phyloP scores from a whole-genome alignment of 148 eudicot genomes.

The Selenicereus undatus region DNA sequence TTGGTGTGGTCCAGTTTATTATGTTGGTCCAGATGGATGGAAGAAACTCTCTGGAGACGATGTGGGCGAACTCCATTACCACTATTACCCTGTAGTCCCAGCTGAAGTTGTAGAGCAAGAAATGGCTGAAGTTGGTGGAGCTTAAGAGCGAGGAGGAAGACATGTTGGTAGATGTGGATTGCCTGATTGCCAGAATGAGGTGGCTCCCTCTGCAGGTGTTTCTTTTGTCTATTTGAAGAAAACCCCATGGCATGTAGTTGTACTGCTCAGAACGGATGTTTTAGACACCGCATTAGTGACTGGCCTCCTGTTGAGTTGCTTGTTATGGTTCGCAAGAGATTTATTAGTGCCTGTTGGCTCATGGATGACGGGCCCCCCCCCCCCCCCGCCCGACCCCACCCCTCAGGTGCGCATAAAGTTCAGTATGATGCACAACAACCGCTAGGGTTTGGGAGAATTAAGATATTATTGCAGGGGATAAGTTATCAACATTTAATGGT shows the following conservation, averaged over 20 bases:
- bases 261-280: constrained; percentile 4
- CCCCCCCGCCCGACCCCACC: too few species aligned
- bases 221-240: not conserved
- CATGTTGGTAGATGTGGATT: not conserved
- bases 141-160: constrained; percentile 19
- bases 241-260: constrained; percentile 11
- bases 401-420: too few species aligned
- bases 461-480: too few species aligned
- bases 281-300: not conserved
- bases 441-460: too few species aligned
- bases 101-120: constrained; percentile 64
- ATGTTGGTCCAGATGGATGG: constrained; percentile 92
- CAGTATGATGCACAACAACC: too few species aligned
- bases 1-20: constrained; percentile 50
- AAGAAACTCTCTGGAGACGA: constrained; percentile 91
- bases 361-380: too few species aligned
- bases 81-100: constrained; percentile 69
- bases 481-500: too few species aligned
- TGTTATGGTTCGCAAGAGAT: not conserved
- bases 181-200: not conserved
- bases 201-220: not conserved
- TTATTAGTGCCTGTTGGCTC: not conserved
- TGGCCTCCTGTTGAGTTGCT: not conserved
- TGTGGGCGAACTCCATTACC: constrained; percentile 85
- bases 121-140: constrained; percentile 57